Percentiles rank a stretch among this genome's conserved stretches.
These are phyloP conservation scores for Saturnispora halmiae DNA, from an alignment of 805 yeast species.

Conservation along the genomic window DNA sequence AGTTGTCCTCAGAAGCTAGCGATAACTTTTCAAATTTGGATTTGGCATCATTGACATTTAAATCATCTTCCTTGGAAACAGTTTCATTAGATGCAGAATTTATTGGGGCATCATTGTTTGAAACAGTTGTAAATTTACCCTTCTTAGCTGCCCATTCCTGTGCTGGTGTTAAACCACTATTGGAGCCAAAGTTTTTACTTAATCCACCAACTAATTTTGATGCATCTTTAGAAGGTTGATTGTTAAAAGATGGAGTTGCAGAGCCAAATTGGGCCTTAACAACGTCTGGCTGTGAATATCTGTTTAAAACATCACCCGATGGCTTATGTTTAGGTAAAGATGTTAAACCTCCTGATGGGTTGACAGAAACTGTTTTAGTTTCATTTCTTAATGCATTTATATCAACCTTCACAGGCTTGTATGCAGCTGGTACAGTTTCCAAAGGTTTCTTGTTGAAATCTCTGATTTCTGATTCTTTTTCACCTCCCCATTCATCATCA, in stretches of 20 bases:
- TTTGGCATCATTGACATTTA: constrained; percentile 27
- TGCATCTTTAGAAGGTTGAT: constrained; percentile 28
- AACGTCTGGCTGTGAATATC: constrained; percentile 32
- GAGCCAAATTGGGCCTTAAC: constrained; percentile 30
- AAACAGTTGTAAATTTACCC: constrained; percentile 49
- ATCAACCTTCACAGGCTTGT: constrained; percentile 57
- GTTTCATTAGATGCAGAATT: constrained; percentile 16
- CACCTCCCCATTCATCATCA: constrained; percentile 67
- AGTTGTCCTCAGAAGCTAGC: constrained; percentile 21
- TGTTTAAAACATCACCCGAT: constrained; percentile 39
- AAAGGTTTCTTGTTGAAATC: constrained; percentile 44
- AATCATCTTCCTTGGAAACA: constrained; percentile 21
- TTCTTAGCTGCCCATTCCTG: constrained; percentile 92
- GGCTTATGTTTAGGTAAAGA: constrained; percentile 58
- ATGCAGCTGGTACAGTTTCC: constrained; percentile 49
- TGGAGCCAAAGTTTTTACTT: constrained; percentile 52
- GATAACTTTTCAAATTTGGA: constrained; percentile 25
- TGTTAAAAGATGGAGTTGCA: constrained; percentile 24
- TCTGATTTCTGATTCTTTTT: constrained; percentile 46
- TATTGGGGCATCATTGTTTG: constrained; percentile 26
- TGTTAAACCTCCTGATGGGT: constrained; percentile 38
- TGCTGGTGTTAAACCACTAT: constrained; percentile 84
- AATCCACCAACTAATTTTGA: constrained; percentile 50
- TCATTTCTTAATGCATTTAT: constrained; percentile 43
- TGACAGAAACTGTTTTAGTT: constrained; percentile 37